Evolutionary conservation across 441 rosid species (phyloP).

Genomic region (Pelargonium citronellum): DNA sequence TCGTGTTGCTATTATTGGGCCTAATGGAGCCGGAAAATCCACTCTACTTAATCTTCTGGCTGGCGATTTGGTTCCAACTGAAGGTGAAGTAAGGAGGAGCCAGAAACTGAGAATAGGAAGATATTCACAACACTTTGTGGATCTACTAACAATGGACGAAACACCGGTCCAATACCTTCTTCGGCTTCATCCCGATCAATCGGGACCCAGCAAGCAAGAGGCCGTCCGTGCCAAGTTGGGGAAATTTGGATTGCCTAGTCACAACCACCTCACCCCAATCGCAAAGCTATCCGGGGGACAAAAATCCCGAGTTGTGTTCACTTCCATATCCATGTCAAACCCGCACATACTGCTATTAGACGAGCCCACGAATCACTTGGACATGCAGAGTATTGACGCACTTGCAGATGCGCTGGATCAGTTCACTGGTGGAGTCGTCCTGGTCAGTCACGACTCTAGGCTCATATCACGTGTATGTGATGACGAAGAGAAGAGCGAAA

Average conservation of each 20-base stretch:
- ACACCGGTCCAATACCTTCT: constrained; percentile 92
- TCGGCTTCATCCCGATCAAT: constrained; percentile 89
- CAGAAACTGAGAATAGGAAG: constrained; percentile 84
- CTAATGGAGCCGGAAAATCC: constrained; percentile 91
- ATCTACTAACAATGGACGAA: constrained; percentile 82
- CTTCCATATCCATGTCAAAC: constrained; percentile 80
- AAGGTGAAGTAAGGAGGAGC: constrained; percentile 80
- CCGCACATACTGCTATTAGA: constrained; percentile 84
- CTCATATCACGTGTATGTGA: constrained; percentile 78
- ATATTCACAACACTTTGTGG: constrained; percentile 90
- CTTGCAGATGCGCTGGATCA: constrained; percentile 78
- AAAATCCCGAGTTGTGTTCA: constrained; percentile 81
- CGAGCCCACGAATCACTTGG: constrained; percentile 89
- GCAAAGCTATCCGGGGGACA: constrained; percentile 85
- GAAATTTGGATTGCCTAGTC: constrained; percentile 80
- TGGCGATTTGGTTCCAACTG: constrained; percentile 70
- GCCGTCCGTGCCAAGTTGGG: constrained; percentile 94
- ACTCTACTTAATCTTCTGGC: constrained; percentile 89
- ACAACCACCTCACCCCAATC: constrained; percentile 78
- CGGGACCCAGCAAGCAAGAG: constrained; percentile 82
- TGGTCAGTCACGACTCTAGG: constrained; percentile 90
- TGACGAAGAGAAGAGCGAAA: constrained; percentile 69
- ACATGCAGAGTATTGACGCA: constrained; percentile 92
- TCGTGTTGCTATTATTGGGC: constrained; percentile 85
- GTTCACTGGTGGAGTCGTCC: constrained; percentile 81